phyloP scores from a whole-genome alignment of 805 yeast species.

The Cyberlindnera misumaiensis region DNA sequence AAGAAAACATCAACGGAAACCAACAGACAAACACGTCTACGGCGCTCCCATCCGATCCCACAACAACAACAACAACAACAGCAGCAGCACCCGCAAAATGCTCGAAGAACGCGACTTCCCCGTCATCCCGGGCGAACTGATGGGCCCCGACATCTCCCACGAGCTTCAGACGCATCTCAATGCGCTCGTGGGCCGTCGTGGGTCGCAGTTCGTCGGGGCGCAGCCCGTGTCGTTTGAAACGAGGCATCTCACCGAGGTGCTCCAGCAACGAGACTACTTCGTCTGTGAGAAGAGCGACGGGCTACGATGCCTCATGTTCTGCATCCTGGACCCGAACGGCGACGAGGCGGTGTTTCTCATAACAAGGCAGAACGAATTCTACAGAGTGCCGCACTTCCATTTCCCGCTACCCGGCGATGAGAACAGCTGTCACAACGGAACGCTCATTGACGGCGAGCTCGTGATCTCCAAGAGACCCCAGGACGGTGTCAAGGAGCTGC shows the following conservation, averaged over 20 bases:
- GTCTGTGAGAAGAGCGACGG: conserved; percentile 98
- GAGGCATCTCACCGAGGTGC: conserved; percentile 55
- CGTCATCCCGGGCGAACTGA: conserved; percentile 75
- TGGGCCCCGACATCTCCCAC: conserved; percentile 64
- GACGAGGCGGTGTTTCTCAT: conserved; percentile 88
- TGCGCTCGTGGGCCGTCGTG: conserved; percentile 47
- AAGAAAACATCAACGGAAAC: too few species aligned
- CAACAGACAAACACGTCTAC: too few species aligned
- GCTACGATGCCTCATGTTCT: conserved; percentile 68
- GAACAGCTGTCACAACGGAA: conserved; percentile 70
- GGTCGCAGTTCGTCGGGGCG: conserved; percentile 74
- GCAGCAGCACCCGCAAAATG: background rate
- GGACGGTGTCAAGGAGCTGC: conserved; percentile 53
- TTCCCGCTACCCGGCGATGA: conserved; percentile 55
- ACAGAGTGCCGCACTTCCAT: conserved; percentile 73
- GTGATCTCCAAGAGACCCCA: conserved; percentile 59
- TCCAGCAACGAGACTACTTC: conserved; percentile 69
- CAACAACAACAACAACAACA: conserved; percentile 1
- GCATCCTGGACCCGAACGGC: conserved; percentile 56
- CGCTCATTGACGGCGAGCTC: conserved; percentile 90
- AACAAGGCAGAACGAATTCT: conserved; percentile 84
- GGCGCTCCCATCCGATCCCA: too few species aligned
- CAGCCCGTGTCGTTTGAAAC: conserved; percentile 91
- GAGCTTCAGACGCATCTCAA: conserved; percentile 67
- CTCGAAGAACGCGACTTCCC: conserved; percentile 52